Conservation (phyloP, 352 stramenopile species). For the Saprolegnia parasitica region DNA sequence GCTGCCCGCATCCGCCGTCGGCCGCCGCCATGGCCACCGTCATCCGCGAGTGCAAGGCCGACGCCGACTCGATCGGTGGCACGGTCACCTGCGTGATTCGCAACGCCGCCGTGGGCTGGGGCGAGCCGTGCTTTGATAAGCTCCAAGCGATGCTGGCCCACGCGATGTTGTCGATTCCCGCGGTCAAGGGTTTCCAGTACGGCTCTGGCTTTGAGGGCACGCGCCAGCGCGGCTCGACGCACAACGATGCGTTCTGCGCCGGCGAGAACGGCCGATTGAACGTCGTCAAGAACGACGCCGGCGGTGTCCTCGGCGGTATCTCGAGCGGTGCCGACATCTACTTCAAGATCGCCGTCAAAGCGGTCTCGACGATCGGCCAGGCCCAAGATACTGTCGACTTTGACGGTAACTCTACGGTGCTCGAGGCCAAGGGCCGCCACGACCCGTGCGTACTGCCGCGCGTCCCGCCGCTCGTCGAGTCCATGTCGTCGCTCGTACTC, state of each 20-base stretch:
- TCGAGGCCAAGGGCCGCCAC: constrained; percentile 96
- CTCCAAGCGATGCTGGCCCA: constrained; percentile 97
- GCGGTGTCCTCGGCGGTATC: constrained; percentile 97
- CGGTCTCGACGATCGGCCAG: constrained; percentile 97
- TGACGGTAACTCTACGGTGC: constrained; percentile 92
- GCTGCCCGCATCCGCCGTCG: constrained; percentile 91
- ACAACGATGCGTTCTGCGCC: constrained; percentile 98
- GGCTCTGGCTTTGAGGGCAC: constrained; percentile 93
- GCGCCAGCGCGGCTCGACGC: constrained; percentile 93
- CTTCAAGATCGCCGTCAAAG: constrained; percentile 98
- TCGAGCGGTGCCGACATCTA: constrained; percentile 98
- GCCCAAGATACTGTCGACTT: constrained; percentile 93
- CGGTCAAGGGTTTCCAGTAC: constrained; percentile 99
- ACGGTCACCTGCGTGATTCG: constrained; percentile 96
- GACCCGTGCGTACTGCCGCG: constrained; percentile 98
- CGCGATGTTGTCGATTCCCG: constrained; percentile 98
- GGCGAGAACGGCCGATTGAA: constrained; percentile 50
- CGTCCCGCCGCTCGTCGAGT: constrained; percentile 96
- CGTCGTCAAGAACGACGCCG: constrained; percentile 83
- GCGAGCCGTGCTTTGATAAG: constrained; percentile 99
- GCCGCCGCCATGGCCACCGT: constrained; percentile 94
- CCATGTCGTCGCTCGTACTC: constrained; percentile 96
- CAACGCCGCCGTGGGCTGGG: constrained; percentile 95
- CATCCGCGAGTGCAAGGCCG: constrained; percentile 90
- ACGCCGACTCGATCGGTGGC: constrained; percentile 89